These are phyloP conservation scores for Penicillium sp. DNA, from an alignment of 2,329 filamentous ascomycete genomes.

Conservation along the genomic window DNA sequence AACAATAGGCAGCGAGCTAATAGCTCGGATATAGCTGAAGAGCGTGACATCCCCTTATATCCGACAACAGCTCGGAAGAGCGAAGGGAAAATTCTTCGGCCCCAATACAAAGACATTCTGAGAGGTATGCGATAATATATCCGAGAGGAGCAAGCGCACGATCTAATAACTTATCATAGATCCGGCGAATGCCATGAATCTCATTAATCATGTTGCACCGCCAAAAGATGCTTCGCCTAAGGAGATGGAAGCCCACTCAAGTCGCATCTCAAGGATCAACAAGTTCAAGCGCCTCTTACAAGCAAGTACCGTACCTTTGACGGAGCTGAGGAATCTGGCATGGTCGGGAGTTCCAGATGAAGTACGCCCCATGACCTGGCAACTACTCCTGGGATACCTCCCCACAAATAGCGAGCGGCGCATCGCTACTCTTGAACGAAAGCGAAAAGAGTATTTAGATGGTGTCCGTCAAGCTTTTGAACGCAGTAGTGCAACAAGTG, in stretches of 20 bases:
- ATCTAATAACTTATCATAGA: constrained; percentile 43
- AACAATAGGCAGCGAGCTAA: constrained; percentile 72
- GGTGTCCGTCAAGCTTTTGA: constrained; percentile 76
- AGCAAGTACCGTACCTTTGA: constrained; percentile 82
- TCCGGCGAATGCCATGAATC: constrained; percentile 90
- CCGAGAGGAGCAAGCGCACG: background rate
- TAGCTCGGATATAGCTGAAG: constrained; percentile 92
- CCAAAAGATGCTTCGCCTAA: constrained; percentile 77
- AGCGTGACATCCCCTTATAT: constrained; percentile 80
- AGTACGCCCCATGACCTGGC: constrained; percentile 99
- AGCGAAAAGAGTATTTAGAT: constrained; percentile 95
- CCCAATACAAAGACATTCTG: constrained; percentile 98
- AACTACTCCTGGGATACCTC: constrained; percentile 90
- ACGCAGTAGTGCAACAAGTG: constrained; percentile 52
- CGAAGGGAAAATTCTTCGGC: constrained; percentile 92
- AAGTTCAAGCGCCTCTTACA: constrained; percentile 98
- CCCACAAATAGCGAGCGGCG: constrained; percentile 95
- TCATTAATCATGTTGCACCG: constrained; percentile 84
- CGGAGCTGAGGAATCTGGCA: constrained; percentile 81
- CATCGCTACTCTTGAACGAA: constrained; percentile 86
- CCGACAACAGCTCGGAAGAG: constrained; percentile 85
- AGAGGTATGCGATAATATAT: constrained; percentile 55
- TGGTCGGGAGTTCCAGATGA: constrained; percentile 96
- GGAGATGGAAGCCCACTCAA: constrained; percentile 83
- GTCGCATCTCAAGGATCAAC: constrained; percentile 91